Evolutionary conservation across 2,329 filamentous ascomycete species (phyloP).

Genomic region (Venturia aucupariae): DNA sequence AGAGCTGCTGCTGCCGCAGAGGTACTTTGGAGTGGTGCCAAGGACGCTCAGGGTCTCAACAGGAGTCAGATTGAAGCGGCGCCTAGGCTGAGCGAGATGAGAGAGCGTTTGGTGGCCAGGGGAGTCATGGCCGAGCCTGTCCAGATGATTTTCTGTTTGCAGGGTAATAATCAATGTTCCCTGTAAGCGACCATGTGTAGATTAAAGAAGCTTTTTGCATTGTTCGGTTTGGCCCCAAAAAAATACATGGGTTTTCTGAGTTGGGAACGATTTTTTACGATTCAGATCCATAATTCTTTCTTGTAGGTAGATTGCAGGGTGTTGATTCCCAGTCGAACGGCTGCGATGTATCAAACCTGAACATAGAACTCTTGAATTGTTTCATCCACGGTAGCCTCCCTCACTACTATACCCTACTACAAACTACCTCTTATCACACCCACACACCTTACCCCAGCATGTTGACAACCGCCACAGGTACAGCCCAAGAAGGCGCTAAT

Average conservation of each 20-base stretch:
- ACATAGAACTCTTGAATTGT: too few species aligned
- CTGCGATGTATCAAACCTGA: too few species aligned
- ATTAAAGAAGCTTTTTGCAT: neutral
- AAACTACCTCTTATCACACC: too few species aligned
- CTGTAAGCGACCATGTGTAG: neutral
- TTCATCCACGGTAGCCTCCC: too few species aligned
- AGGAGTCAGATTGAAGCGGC: slow-evolving; percentile 61
- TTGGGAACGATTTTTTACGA: neutral
- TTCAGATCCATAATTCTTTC: neutral
- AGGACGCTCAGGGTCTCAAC: slow-evolving; percentile 57
- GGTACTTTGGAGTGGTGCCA: slow-evolving; percentile 67
- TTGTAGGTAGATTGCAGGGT: too few species aligned
- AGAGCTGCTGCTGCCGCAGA: slow-evolving; percentile 65
- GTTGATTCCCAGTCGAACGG: too few species aligned
- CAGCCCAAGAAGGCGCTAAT: too few species aligned
- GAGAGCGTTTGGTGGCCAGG: slow-evolving; percentile 62
- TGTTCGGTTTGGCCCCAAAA: neutral
- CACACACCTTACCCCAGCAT: too few species aligned
- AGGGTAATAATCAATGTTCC: slow-evolving; percentile 32
- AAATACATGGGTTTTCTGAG: neutral
- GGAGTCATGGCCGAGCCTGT: slow-evolving; percentile 58
- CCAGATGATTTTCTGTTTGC: slow-evolving; percentile 65
- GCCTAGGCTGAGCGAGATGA: slow-evolving; percentile 63
- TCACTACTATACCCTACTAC: too few species aligned
- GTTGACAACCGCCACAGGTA: too few species aligned